phyloP scores from a whole-genome alignment of 129 eudicot genomes.

The Centella asiatica region DNA sequence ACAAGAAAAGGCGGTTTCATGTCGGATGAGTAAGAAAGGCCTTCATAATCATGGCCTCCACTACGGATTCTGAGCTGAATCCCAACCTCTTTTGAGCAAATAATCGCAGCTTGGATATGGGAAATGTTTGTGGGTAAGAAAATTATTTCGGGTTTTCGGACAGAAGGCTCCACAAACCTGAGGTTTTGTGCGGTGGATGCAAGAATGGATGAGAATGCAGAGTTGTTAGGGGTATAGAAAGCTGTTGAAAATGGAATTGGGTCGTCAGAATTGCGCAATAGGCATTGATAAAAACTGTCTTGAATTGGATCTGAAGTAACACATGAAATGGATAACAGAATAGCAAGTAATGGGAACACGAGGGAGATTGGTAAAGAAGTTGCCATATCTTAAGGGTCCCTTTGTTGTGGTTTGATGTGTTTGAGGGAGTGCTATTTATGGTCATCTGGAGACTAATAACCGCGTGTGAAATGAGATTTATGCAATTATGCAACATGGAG shows the following conservation, averaged over 20 bases:
- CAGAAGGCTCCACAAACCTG: slow-evolving; percentile 38
- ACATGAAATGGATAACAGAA: background rate
- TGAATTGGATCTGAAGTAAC: slow-evolving; percentile 19
- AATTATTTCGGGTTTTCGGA: slow-evolving; percentile 40
- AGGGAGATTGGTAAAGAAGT: background rate
- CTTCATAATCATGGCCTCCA: slow-evolving; percentile 67
- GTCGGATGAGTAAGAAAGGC: slow-evolving; percentile 42
- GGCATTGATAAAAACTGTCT: slow-evolving; percentile 32
- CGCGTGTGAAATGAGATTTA: too few species aligned
- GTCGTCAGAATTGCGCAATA: slow-evolving; percentile 16
- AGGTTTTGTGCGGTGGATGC: slow-evolving; percentile 55
- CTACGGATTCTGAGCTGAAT: slow-evolving; percentile 41
- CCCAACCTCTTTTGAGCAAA: slow-evolving; percentile 33
- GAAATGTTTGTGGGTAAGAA: slow-evolving; percentile 38
- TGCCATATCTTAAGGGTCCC: background rate
- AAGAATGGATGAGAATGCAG: slow-evolving; percentile 39
- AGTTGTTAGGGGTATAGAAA: slow-evolving; percentile 35
- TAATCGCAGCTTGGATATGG: slow-evolving; percentile 48
- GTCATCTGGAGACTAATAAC: too few species aligned
- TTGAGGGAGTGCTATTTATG: too few species aligned
- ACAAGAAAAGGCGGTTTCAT: slow-evolving; percentile 39
- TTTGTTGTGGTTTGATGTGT: background rate
- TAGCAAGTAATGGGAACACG: background rate
- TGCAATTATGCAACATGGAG: too few species aligned
- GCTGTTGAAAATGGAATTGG: slow-evolving; percentile 26